Conservation (phyloP, 2,329 filamentous ascomycete species). For the Ophiostoma montium region DNA sequence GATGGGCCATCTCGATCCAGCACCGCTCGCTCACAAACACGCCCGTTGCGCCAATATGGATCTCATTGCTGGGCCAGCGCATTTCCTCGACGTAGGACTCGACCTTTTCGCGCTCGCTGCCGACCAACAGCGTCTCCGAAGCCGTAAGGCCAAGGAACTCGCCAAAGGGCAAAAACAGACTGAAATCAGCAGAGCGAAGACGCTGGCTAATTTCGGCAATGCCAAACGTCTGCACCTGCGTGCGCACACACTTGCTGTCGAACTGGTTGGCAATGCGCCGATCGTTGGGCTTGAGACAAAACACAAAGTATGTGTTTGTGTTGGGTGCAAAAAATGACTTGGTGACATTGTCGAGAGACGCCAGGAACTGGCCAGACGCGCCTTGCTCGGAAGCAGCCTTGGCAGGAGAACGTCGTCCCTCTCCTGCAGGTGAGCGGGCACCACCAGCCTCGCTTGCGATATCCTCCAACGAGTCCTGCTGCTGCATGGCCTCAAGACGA, state of each 20-base stretch:
- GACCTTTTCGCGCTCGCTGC: slow-evolving; percentile 81
- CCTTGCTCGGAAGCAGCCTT: slow-evolving; percentile 50
- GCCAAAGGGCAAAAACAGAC: slow-evolving; percentile 84
- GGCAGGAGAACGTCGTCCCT: slow-evolving; percentile 18
- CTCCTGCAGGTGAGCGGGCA: slow-evolving; percentile 17
- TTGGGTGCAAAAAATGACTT: slow-evolving; percentile 70
- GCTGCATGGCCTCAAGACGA: slow-evolving; percentile 20
- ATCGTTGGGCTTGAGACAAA: slow-evolving; percentile 95
- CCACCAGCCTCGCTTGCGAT: slow-evolving; percentile 26
- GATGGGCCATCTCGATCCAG: slow-evolving; percentile 79
- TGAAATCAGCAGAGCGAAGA: slow-evolving; percentile 86
- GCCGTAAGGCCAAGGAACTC: slow-evolving; percentile 88
- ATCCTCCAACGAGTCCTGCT: slow-evolving; percentile 31
- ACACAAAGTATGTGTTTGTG: slow-evolving; percentile 89
- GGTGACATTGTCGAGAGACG: slow-evolving; percentile 78
- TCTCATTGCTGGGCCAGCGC: slow-evolving; percentile 85
- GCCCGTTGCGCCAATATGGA: slow-evolving; percentile 78
- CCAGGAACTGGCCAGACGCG: slow-evolving; percentile 82
- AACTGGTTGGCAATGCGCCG: slow-evolving; percentile 96
- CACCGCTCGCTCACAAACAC: slow-evolving; percentile 92
- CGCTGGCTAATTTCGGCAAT: slow-evolving; percentile 95
- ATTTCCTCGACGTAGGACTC: slow-evolving; percentile 86
- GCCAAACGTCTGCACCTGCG: slow-evolving; percentile 86
- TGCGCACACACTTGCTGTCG: slow-evolving; percentile 94
- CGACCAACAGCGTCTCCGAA: slow-evolving; percentile 70